These are phyloP conservation scores for Litchi chinensis DNA, from an alignment of 345 rosid genomes.

Conservation along the genomic window DNA sequence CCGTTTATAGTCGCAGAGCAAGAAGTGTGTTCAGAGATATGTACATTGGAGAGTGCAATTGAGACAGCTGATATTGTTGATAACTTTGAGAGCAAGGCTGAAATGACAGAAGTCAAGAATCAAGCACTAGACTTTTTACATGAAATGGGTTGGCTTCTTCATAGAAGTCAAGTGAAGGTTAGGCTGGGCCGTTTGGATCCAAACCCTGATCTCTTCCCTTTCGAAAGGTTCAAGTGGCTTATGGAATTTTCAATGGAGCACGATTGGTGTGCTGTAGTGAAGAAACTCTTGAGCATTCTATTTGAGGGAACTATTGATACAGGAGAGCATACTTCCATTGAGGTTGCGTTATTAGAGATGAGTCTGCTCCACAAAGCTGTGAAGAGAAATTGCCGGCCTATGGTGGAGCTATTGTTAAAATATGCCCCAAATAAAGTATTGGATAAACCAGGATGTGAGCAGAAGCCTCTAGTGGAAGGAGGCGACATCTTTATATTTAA, in stretches of 20 bases:
- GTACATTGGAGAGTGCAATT: conserved; percentile 55
- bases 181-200: conserved; percentile 47
- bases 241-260: conserved; percentile 69
- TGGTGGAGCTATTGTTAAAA: conserved; percentile 57
- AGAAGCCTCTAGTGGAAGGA: conserved; percentile 19
- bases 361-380: conserved; percentile 68
- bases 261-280: conserved; percentile 78
- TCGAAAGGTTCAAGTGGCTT: conserved; percentile 58
- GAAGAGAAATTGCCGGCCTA: conserved; percentile 49
- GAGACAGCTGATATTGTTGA: conserved; percentile 36
- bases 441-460: conserved; percentile 34
- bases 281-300: conserved; percentile 52
- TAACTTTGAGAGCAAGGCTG: conserved; percentile 20
- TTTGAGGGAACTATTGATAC: conserved; percentile 45
- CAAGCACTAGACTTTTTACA: conserved; percentile 63
- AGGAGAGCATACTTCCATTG: conserved; percentile 43
- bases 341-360: conserved; percentile 51
- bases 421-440: conserved; percentile 36
- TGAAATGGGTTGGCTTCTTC: conserved; percentile 86
- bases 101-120: conserved; percentile 45
- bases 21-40: conserved; percentile 73
- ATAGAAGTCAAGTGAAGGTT: conserved; percentile 41
- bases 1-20: conserved; percentile 74
- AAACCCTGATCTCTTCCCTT: conserved; percentile 41
- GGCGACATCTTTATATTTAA: conserved; percentile 38